Base-by-base conservation (phyloP, 352 stramenopile genomes). In the Blastocystis sp. region DNA sequence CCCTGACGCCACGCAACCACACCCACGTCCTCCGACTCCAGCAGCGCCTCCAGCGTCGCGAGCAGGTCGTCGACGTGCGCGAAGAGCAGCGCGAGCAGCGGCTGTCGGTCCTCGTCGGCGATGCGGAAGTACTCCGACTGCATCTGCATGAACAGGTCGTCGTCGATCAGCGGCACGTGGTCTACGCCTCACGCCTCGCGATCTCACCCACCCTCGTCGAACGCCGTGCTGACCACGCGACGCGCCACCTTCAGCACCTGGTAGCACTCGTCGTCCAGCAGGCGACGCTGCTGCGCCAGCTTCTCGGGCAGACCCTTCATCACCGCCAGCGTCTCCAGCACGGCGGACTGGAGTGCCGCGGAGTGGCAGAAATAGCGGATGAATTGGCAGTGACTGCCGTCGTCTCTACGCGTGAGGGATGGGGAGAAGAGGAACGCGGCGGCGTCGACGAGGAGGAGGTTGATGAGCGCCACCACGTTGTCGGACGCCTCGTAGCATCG, bases 381-480 rank as follows among this genome's bases (percentile, higher is more conserved):
- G 33, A 77, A 77, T 16, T 29, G 24, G 29, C 13, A 35, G 37
- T 41, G 31, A 2, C 29, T 55, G 35, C 37, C n/a, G 29, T 31
- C 45, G 12, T 45, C 33, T 45, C 66, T 77, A 51, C n/a, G 50
- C 24, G 45, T 77, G 21, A 45, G 0, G 66, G 21, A 9, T 9
- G 1, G 24, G 9, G 10, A 50, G 29, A n/a, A 26, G 21, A 24
- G 29, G 10, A 1, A 77, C 66, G 13, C 55, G 21, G 12, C 66
- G 37, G 37, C 66, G n/a, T 77, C 66, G 19, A 35, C 66, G 45
- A 77, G 50, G 19, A 77, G 31, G 6, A 35, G 45, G 33, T 77
- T 77, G n/a, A 77, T 35, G 33, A 77, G 66, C 19, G 50, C 37
- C 3, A 55, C 13, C 3, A 77, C 45, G 33, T 77, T 77, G 33